A percentile compares a stretch with the other conserved stretches of the same genome.
phyloP scores from a whole-genome alignment of 306 rosid genomes.

The Lathyrus sativus region DNA sequence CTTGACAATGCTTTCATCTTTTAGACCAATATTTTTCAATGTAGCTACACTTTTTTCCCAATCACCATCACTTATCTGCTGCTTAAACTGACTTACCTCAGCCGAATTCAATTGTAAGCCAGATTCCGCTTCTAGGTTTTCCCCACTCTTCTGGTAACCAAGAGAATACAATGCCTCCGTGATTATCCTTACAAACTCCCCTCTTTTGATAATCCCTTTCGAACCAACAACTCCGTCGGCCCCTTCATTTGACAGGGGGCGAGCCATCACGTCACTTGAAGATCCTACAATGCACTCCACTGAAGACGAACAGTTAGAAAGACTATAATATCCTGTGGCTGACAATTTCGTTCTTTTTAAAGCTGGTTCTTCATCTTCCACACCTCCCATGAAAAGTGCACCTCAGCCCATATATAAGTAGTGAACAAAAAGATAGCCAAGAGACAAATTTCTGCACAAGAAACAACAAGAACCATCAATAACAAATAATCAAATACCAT shows the following conservation, averaged over 20 bases:
- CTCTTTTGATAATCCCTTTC: constrained; percentile 71
- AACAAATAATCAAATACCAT: constrained; percentile 32
- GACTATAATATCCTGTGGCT: constrained; percentile 60
- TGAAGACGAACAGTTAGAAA: constrained; percentile 73
- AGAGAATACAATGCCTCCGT: constrained; percentile 89
- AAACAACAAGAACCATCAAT: constrained; percentile 27
- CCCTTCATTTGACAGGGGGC: constrained; percentile 86
- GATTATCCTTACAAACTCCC: constrained; percentile 84
- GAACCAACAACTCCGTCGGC: constrained; percentile 75
- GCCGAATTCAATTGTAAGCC: constrained; percentile 79
- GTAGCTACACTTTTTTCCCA: constrained; percentile 77
- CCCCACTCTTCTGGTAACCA: constrained; percentile 84
- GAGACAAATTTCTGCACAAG: constrained; percentile 5
- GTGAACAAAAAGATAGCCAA: constrained; percentile 34
- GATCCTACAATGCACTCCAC: constrained; percentile 69
- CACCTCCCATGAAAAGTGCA: constrained; percentile 99
- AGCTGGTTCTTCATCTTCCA: constrained; percentile 98
- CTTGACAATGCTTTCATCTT: constrained; percentile 55
- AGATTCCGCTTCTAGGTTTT: constrained; percentile 84
- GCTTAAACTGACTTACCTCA: constrained; percentile 66
- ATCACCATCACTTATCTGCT: constrained; percentile 73
- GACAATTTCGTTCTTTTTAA: constrained; percentile 82
- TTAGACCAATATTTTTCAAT: constrained; percentile 70
- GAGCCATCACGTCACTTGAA: constrained; percentile 85
- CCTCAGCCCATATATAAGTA: constrained; percentile 92